These are phyloP conservation scores for Citrus australasica DNA, from an alignment of 345 rosid species.

Conservation along the genomic window DNA sequence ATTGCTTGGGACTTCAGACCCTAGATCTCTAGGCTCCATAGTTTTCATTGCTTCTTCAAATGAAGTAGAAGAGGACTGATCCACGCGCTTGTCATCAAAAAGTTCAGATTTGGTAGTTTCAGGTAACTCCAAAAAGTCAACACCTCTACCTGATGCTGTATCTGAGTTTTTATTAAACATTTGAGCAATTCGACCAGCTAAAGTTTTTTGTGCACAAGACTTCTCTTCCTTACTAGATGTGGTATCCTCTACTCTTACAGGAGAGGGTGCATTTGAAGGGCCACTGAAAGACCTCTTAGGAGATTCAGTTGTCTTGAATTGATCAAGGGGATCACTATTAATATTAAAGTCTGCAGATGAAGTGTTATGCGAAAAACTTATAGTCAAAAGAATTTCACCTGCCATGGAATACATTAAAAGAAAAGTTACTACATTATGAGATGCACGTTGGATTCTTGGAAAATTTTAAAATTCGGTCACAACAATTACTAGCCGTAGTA, in stretches of 20 bases:
- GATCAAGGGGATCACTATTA: slow-evolving; percentile 28
- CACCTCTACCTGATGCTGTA: slow-evolving; percentile 30
- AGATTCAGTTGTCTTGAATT: slow-evolving; percentile 32
- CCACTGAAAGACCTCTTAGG: slow-evolving; percentile 33
- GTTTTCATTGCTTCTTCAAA: slow-evolving; percentile 62
- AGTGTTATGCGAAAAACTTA: slow-evolving; percentile 60
- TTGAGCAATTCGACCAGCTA: slow-evolving; percentile 75
- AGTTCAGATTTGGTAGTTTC: slow-evolving; percentile 40
- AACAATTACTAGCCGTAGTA: neutral
- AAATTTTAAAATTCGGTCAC: neutral
- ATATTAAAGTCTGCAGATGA: slow-evolving; percentile 35
- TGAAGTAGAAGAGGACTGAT: slow-evolving; percentile 44
- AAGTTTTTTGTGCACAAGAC: slow-evolving; percentile 39
- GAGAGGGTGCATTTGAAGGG: slow-evolving; percentile 40
- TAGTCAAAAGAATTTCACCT: slow-evolving; percentile 83
- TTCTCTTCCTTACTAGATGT: slow-evolving; percentile 50
- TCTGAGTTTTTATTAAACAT: slow-evolving; percentile 68
- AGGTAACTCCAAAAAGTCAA: slow-evolving; percentile 43
- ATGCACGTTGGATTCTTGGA: neutral
- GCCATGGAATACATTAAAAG: slow-evolving; percentile 13
- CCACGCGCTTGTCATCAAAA: slow-evolving; percentile 45
- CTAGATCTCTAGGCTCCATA: slow-evolving; percentile 66
- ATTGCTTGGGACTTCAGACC: slow-evolving; percentile 58
- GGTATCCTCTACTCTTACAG: slow-evolving; percentile 52
- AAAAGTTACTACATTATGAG: neutral